Conservation (phyloP, 202 grass and related monocot genomes). For the Panicum hallii region DNA sequence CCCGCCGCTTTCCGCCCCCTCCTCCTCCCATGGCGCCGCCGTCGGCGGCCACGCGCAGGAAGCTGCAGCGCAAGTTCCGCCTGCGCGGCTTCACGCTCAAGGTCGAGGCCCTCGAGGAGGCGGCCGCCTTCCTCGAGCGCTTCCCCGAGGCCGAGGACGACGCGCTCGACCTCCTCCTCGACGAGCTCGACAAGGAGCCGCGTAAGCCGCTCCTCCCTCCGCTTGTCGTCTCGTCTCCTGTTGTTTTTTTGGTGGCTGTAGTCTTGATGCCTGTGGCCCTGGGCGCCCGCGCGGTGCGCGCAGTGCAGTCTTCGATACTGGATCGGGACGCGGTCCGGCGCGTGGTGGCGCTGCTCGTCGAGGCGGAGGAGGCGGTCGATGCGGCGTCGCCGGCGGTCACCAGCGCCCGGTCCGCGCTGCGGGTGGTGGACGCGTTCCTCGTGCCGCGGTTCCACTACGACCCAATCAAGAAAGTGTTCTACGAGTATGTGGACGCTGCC, state of each 20-base stretch:
- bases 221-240: background rate
- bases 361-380: slow-evolving; percentile 72
- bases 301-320: slow-evolving; percentile 85
- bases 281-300: background rate
- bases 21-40: slow-evolving; percentile 54
- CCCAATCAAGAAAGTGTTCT: slow-evolving; percentile 92
- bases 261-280: background rate
- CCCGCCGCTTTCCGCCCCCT: slow-evolving; percentile 31
- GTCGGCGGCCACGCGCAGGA: slow-evolving; percentile 66
- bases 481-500: slow-evolving; percentile 67
- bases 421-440: slow-evolving; percentile 84
- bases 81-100: slow-evolving; percentile 89
- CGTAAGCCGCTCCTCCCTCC: slow-evolving; percentile 33
- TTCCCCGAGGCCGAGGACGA: slow-evolving; percentile 89
- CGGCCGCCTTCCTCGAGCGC: slow-evolving; percentile 64
- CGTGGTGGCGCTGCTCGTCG: slow-evolving; percentile 70
- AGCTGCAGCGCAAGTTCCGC: slow-evolving; percentile 80
- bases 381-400: slow-evolving; percentile 45
- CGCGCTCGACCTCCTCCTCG: slow-evolving; percentile 81
- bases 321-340: slow-evolving; percentile 71
- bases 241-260: background rate
- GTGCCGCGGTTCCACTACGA: slow-evolving; percentile 82
- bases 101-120: slow-evolving; percentile 83
- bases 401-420: slow-evolving; percentile 60
- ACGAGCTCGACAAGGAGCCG: slow-evolving; percentile 68